These are phyloP conservation scores for Fusarium bactridioides DNA, from an alignment of 2,329 filamentous ascomycete genomes.

Conservation along the genomic window DNA sequence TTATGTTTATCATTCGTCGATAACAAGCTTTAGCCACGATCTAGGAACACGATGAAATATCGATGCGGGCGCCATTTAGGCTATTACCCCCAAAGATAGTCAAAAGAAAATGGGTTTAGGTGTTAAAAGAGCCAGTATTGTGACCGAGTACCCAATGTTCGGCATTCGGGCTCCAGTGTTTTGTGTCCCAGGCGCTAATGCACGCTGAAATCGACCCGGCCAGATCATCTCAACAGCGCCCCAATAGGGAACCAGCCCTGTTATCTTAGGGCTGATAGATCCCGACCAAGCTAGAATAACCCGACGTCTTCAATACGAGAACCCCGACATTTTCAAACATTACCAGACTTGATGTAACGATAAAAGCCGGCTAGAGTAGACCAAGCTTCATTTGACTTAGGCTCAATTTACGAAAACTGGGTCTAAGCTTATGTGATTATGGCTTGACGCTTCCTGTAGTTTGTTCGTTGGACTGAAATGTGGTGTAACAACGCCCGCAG, in stretches of 20 bases:
- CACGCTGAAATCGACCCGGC: not conserved
- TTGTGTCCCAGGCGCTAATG: not conserved
- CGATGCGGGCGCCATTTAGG: rapidly evolving
- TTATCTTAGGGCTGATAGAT: not conserved
- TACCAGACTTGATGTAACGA: not conserved
- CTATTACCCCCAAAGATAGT: rapidly evolving
- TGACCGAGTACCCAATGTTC: too few species aligned
- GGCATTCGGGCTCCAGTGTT: not conserved
- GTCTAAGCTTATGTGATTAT: not conserved
- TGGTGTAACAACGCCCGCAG: not conserved
- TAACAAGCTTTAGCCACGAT: rapidly evolving
- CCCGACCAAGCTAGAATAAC: not conserved
- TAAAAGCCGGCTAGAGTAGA: not conserved
- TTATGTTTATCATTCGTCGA: too few species aligned
- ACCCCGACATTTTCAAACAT: not conserved
- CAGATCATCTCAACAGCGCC: not conserved
- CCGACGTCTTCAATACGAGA: not conserved
- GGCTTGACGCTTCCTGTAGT: not conserved
- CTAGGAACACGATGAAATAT: rapidly evolving
- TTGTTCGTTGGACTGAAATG: too few species aligned
- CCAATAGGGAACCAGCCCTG: not conserved
- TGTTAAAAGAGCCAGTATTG: rapidly evolving
- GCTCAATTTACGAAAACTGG: rapidly evolving
- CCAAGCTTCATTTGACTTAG: rapidly evolving
- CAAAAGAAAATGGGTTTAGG: not conserved